A percentile compares a stretch with the other conserved stretches of the same genome.
Evolutionary conservation across 108 stramenopile species (phyloP).

Genomic region (Cyclotella choctawhatcheeana): DNA sequence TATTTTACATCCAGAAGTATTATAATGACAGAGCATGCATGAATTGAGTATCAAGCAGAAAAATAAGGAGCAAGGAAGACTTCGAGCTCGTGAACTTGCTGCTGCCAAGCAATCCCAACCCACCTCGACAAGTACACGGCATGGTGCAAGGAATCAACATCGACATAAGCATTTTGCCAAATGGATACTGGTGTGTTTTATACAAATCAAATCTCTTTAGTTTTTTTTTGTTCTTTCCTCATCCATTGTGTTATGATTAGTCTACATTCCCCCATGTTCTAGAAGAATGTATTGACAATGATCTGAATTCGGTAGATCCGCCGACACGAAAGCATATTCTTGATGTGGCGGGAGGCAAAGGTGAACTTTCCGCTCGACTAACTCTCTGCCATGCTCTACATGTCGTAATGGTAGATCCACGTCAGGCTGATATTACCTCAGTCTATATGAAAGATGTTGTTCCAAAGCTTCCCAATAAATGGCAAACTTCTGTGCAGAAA

Average conservation of each 20-base stretch:
- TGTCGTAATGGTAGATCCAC: constrained; percentile 84
- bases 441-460: constrained; percentile 71
- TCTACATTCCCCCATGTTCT: constrained; percentile 61
- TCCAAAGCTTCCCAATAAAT: constrained; percentile 86
- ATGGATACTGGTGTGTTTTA: too few relatives aligned
- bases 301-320: background rate
- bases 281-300: constrained; percentile 26
- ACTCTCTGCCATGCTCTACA: constrained; percentile 71
- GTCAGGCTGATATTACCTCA: constrained; percentile 62
- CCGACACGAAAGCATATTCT: constrained; percentile 56
- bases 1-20: background rate
- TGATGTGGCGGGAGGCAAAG: constrained; percentile 85
- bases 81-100: constrained; percentile 30
- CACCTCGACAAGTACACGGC: constrained; percentile 37
- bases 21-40: background rate
- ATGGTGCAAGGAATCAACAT: constrained; percentile 86
- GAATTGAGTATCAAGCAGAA: constrained; percentile 2
- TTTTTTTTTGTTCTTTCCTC: too few relatives aligned
- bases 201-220: too few relatives aligned
- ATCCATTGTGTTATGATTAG: too few relatives aligned
- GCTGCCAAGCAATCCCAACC: constrained; percentile 20
- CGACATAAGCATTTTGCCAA: constrained; percentile 77
- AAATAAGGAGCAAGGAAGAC: constrained; percentile 39
- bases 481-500: constrained; percentile 67
- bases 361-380: constrained; percentile 84